Evolutionary conservation across 192 early-diverging fungal genomes (phyloP).

Genomic region (Coemansia sp.): DNA sequence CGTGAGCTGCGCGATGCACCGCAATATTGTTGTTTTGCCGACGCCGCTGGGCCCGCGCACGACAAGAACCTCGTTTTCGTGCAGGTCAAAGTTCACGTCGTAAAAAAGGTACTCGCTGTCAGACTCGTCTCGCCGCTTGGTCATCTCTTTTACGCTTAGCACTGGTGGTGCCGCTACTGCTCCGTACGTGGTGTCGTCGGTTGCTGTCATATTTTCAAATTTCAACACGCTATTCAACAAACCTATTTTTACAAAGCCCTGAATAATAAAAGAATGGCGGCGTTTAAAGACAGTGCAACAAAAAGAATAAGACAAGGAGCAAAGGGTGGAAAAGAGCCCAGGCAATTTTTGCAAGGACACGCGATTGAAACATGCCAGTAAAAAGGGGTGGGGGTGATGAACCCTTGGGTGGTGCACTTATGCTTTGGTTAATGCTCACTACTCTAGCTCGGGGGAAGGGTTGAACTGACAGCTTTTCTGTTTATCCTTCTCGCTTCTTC

Average conservation of each 20-base stretch:
- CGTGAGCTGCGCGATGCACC: constrained; percentile 75
- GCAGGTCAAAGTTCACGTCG: constrained; percentile 58
- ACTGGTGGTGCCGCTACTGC: constrained; percentile 12
- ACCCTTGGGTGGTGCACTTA: not conserved
- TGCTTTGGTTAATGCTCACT: not conserved
- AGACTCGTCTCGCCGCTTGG: constrained; percentile 33
- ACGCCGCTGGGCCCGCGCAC: constrained; percentile 72
- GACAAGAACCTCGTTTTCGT: constrained; percentile 58
- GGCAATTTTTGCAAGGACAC: not conserved
- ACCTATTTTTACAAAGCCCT: not conserved
- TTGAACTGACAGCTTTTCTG: not conserved
- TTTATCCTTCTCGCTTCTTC: not conserved
- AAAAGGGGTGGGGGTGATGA: not conserved
- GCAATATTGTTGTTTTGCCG: constrained; percentile 83
- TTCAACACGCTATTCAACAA: not conserved
- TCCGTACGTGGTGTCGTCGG: constrained; percentile 17
- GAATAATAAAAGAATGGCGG: constrained; percentile 2
- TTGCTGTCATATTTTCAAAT: constrained; percentile 1
- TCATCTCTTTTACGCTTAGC: constrained; percentile 40
- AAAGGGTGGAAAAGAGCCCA: not conserved
- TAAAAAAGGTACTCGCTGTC: constrained; percentile 48
- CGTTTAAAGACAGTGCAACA: not conserved
- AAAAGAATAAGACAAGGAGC: not conserved
- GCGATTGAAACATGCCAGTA: not conserved
- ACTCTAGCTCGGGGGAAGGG: not conserved